phyloP scores from a whole-genome alignment of 2,329 filamentous ascomycete species.

The Paramyrothecium roridum region DNA sequence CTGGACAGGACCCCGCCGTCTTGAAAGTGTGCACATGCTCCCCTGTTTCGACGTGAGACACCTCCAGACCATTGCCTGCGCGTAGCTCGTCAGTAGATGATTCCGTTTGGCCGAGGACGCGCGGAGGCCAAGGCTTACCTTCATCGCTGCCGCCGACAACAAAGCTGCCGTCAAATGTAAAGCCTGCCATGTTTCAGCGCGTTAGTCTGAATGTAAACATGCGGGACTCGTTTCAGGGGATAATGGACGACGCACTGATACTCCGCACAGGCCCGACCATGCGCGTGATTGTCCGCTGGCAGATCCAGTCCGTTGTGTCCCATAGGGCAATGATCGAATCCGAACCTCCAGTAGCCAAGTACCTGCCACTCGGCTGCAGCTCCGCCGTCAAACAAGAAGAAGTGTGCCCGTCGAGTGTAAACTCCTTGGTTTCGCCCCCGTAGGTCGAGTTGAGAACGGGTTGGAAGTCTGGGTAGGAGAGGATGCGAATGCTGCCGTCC shows the following conservation, averaged over 20 bases:
- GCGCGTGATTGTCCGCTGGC: conserved; percentile 65
- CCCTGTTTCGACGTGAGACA: conserved; percentile 71
- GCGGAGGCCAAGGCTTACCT: conserved; percentile 38
- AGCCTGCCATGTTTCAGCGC: conserved; percentile 43
- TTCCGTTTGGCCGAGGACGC: background rate
- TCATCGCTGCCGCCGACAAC: conserved; percentile 73
- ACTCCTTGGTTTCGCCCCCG: conserved; percentile 45
- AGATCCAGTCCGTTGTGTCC: conserved; percentile 77
- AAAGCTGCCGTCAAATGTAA: conserved; percentile 75
- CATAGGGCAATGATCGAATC: conserved; percentile 75
- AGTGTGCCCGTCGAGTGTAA: conserved; percentile 69
- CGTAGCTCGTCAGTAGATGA: background rate
- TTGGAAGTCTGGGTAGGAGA: conserved; percentile 64
- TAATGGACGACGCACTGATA: conserved; percentile 48
- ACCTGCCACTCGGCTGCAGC: conserved; percentile 67
- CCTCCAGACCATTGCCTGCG: conserved; percentile 59
- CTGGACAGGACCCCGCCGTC: conserved; percentile 59
- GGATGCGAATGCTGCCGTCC: conserved; percentile 67
- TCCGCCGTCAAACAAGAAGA: conserved; percentile 67
- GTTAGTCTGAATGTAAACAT: conserved; percentile 1
- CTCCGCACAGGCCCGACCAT: conserved; percentile 69
- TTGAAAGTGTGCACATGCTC: conserved; percentile 72
- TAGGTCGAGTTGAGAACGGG: conserved; percentile 49
- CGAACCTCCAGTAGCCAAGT: conserved; percentile 70
- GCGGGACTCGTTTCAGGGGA: background rate